Evolutionary conservation across 441 rosid species (phyloP), one percentile per base, ranked within the genome.

Genomic region (Brassica balearica): DNA sequence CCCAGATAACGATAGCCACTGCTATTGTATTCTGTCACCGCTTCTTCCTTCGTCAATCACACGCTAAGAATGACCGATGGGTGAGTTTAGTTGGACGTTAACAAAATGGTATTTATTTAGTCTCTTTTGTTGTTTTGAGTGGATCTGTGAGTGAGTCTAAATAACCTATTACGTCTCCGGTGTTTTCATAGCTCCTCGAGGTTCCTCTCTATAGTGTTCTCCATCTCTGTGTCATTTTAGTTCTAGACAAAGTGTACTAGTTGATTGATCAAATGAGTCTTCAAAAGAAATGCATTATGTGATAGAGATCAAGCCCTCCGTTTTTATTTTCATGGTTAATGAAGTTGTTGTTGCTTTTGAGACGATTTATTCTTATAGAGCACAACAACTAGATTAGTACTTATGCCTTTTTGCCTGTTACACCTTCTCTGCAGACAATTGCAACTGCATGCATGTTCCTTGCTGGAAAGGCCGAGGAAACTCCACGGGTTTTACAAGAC

Each of bases 11-110:
- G 9, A 91, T 91, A 76, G 96, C 96, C 14, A 93, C 93, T 43
- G 93, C 97, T 83, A 90, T 91, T 60, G 89, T 93, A 73, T 90
- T 91, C 80, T 93, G 92, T 83, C 96, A 93, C 59, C 88, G 93
- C 29, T 91, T 93, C 89, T 91, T 90, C 85, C 83, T 91, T 83
- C 91, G 91, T 59, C 96, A 91, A 66, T 93, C 97, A 32, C 97
- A 88, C 87, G 86, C 92, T 43, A 93, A 88, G 86, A 90, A 88
- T 84, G 95, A 93, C 81, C 87, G 89, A 82, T 85, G 92, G 92
- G 93, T 93, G 82, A 82, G 96, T 85, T 69, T 15, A 15, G 62
- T 41, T 73, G 11, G 53, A 23, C 60, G 36, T 41, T 38, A 9
- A 51, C 53, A 0, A 1, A 12, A 4, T 19, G 53, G 29, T 17